Conservation (phyloP, 345 rosid species). For the Eucalyptus viminalis region DNA sequence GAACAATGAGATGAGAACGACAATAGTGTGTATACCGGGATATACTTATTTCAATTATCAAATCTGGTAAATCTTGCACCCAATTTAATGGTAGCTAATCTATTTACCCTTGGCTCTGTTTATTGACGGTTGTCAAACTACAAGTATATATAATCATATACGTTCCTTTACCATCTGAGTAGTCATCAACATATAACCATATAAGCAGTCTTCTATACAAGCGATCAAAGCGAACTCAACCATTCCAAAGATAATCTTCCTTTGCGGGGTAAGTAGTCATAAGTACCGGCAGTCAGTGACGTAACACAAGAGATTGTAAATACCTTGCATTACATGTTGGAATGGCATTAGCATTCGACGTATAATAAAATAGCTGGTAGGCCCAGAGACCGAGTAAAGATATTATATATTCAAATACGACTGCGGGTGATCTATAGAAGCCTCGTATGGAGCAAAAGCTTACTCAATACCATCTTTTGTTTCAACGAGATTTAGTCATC, state of each 20-base stretch:
- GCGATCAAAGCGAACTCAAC: not conserved
- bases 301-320: not conserved
- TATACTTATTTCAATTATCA: not conserved
- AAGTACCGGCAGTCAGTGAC: not conserved
- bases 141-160: not conserved
- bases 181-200: not conserved
- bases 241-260: not conserved
- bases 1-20: not conserved
- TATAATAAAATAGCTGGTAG: not conserved
- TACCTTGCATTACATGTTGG: not conserved
- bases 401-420: not conserved
- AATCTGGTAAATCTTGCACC: no score
- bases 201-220: not conserved
- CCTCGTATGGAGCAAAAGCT: not conserved
- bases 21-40: not conserved
- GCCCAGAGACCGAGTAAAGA: not conserved
- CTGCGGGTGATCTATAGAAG: not conserved
- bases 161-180: no score
- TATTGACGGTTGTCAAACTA: not conserved
- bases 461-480: not conserved
- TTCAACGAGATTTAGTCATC: not conserved
- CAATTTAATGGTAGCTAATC: not conserved
- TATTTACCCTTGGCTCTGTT: not conserved
- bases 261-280: not conserved
- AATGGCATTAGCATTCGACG: not conserved